Evolutionary conservation across 1,284 basidiomycete species (phyloP).

Genomic region (Trichosporon inkin): DNA sequence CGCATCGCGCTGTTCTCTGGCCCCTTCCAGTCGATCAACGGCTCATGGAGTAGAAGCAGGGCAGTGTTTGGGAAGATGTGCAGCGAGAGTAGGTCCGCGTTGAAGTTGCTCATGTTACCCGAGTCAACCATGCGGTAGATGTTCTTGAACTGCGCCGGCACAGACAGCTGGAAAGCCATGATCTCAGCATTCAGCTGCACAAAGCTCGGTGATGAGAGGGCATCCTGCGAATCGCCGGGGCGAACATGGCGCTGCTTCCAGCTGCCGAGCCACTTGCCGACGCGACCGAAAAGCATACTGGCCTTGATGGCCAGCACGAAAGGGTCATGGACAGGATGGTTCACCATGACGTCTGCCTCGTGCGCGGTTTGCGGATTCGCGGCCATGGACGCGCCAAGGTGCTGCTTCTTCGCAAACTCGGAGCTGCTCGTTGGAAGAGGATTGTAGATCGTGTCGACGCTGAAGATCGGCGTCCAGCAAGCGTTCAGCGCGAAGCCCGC

Average conservation of each 20-base stretch:
- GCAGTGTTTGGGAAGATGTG: constrained; percentile 42
- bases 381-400: constrained; percentile 14
- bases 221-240: constrained; percentile 30
- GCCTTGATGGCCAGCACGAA: constrained; percentile 41
- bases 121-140: constrained; percentile 30
- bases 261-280: constrained; percentile 30
- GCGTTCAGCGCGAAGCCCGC: constrained; percentile 34
- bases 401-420: constrained; percentile 23
- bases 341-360: constrained; percentile 27
- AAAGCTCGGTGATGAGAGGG: constrained; percentile 25
- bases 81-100: constrained; percentile 33
- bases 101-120: constrained; percentile 21
- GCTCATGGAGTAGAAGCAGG: constrained; percentile 35
- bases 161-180: constrained; percentile 28
- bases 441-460: constrained; percentile 27
- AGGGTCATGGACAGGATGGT: constrained; percentile 38
- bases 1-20: constrained; percentile 16
- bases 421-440: constrained; percentile 30
- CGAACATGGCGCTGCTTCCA: constrained; percentile 39
- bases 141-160: constrained; percentile 32
- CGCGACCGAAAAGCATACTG: constrained; percentile 27
- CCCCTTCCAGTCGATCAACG: constrained; percentile 32
- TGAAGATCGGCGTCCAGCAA: constrained; percentile 31
- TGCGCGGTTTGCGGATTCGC: constrained; percentile 37
- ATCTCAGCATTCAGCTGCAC: constrained; percentile 31